Evolutionary conservation across 2,329 filamentous ascomycete species (phyloP).

Genomic region (Lachnellula suecica): DNA sequence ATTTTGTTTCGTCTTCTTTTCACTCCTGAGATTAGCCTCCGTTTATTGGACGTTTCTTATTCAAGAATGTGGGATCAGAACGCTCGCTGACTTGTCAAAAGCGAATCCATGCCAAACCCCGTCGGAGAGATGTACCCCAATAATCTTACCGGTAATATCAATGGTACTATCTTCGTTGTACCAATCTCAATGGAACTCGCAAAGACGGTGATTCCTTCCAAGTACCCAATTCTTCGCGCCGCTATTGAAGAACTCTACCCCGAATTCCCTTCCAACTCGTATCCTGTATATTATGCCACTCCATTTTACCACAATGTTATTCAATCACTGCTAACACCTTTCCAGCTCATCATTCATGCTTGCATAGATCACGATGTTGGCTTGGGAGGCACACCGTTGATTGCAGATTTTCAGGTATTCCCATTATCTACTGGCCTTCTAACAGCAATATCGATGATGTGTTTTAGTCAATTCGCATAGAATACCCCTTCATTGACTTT

Average conservation of each 20-base stretch:
- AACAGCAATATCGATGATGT: background rate
- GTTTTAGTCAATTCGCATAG: conserved; percentile 46
- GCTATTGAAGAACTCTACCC: conserved; percentile 48
- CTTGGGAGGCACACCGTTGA: conserved; percentile 4
- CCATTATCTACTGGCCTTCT: background rate
- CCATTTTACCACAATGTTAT: background rate
- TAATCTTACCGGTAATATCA: conserved; percentile 51
- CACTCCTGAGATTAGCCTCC: background rate
- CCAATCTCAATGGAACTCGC: conserved; percentile 49
- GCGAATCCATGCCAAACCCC: conserved; percentile 43
- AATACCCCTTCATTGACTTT: conserved; percentile 56
- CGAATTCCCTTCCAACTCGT: conserved; percentile 49
- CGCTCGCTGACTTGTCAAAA: background rate
- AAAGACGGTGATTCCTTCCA: conserved; percentile 45
- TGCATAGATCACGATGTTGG: conserved; percentile 23
- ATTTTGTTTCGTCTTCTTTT: no score
- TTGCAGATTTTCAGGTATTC: conserved; percentile 13
- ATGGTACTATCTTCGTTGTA: conserved; percentile 51
- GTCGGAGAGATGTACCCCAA: conserved; percentile 46
- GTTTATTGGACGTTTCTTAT: background rate
- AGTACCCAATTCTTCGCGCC: conserved; percentile 49
- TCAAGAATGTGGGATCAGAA: background rate
- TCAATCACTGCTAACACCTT: background rate
- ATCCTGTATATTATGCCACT: conserved; percentile 44
- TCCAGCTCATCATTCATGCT: conserved; percentile 18